phyloP scores from a whole-genome alignment of 768 basidiomycete species.

The Sporobolomyces phaffii region DNA sequence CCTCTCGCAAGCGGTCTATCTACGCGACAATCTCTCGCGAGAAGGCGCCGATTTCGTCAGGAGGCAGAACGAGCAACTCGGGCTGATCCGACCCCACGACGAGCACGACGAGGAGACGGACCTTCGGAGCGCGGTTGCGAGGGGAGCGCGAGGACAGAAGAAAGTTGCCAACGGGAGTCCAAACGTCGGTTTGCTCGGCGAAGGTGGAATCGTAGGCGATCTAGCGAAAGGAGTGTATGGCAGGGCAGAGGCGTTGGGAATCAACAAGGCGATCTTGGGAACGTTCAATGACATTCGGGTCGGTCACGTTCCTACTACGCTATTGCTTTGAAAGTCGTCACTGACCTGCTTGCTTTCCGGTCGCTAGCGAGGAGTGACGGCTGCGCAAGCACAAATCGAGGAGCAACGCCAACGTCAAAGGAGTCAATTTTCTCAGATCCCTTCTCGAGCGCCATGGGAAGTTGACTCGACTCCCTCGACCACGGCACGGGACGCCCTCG shows the following conservation, averaged over 20 bases:
- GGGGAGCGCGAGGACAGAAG: conserved; percentile 3
- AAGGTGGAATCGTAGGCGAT: conserved; percentile 24
- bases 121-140: neutral
- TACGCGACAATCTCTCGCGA: conserved; percentile 38
- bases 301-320: too few relatives aligned
- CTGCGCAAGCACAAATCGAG: conserved; percentile 22
- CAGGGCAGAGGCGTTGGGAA: conserved; percentile 40
- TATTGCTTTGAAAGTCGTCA: too few relatives aligned
- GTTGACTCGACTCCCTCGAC: neutral
- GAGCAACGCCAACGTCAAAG: conserved; percentile 27
- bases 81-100: conserved; percentile 8
- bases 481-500: conserved; percentile 11
- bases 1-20: conserved; percentile 70
- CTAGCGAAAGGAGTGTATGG: conserved; percentile 40
- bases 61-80: conserved; percentile 32
- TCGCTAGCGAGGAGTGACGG: conserved; percentile 29
- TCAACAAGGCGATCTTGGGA: conserved; percentile 39
- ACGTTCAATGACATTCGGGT: conserved; percentile 38
- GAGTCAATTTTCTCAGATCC: conserved; percentile 35
- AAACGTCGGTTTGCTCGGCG: conserved; percentile 1
- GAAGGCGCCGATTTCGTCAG: conserved; percentile 15
- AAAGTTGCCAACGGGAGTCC: neutral
- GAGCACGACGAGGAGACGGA: conserved; percentile 12
- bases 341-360: too few relatives aligned
- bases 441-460: conserved; percentile 29